phyloP scores from a whole-genome alignment of 306 rosid species.

The Begonia masoniana region DNA sequence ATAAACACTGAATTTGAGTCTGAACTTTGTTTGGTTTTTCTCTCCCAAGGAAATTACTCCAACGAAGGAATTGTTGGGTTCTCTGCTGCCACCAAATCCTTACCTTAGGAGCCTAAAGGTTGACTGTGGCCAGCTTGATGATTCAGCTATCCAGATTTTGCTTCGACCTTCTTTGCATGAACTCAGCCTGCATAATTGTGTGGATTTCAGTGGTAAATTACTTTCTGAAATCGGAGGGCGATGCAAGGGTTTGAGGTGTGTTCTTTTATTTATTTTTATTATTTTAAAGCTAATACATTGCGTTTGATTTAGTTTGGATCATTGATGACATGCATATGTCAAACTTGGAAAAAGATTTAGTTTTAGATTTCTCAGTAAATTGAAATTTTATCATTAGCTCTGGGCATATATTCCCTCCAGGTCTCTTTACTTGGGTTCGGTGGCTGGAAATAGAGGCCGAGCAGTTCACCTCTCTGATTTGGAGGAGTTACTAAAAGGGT shows the following conservation, averaged over 20 bases:
- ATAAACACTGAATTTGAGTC: not conserved
- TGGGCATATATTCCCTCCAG: constrained; percentile 33
- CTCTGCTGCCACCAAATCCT: constrained; percentile 66
- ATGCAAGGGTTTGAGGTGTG: constrained; percentile 67
- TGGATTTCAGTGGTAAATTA: constrained; percentile 73
- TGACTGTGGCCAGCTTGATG: constrained; percentile 72
- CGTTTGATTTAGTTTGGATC: not conserved
- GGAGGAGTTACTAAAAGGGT: constrained; percentile 76
- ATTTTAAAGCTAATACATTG: not conserved
- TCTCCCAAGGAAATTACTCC: constrained; percentile 53
- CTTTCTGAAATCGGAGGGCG: constrained; percentile 65
- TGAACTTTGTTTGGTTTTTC: not conserved
- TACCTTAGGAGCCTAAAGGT: constrained; percentile 44
- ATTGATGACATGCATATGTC: not conserved
- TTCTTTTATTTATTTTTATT: not conserved
- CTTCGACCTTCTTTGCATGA: constrained; percentile 56
- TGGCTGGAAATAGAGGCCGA: constrained; percentile 74
- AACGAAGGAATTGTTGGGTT: constrained; percentile 37
- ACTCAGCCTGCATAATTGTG: constrained; percentile 64
- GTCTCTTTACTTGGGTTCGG: constrained; percentile 85
- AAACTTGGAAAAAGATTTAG: not conserved
- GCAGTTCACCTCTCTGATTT: constrained; percentile 68
- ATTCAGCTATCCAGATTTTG: constrained; percentile 45
- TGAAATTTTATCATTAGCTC: constrained; percentile 18
- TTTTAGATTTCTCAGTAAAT: not conserved